Conservation (phyloP, 2,329 filamentous ascomycete species). For the Grosmannia huntii region DNA sequence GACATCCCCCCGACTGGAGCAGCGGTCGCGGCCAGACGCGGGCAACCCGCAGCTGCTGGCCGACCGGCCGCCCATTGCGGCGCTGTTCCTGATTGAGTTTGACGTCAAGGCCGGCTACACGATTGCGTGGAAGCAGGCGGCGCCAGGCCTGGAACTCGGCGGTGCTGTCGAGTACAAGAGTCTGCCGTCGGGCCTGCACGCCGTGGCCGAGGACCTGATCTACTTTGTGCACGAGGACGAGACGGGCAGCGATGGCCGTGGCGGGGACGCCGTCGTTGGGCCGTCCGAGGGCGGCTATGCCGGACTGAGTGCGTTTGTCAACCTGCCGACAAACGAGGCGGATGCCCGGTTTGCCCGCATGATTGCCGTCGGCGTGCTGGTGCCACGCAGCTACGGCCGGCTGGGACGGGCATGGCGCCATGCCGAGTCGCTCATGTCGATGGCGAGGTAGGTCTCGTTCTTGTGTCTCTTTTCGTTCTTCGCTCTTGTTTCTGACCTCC, state of each 20-base stretch:
- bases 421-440: constrained; percentile 58
- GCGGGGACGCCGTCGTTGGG: constrained; percentile 42
- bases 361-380: constrained; percentile 80
- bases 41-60: constrained; percentile 13
- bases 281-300: constrained; percentile 46
- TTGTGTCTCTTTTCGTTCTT: no score
- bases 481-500: neutral
- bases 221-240: constrained; percentile 75
- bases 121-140: constrained; percentile 72
- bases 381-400: constrained; percentile 73
- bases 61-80: constrained; percentile 52
- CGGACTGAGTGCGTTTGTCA: constrained; percentile 84
- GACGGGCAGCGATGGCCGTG: constrained; percentile 10
- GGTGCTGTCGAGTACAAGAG: constrained; percentile 93
- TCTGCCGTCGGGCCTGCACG: constrained; percentile 83
- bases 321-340: constrained; percentile 63
- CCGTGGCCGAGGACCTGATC: constrained; percentile 74
- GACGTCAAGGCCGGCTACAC: constrained; percentile 88
- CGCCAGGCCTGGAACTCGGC: constrained; percentile 60
- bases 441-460: constrained; percentile 46
- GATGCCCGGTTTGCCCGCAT: constrained; percentile 79
- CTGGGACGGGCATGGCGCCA: constrained; percentile 85
- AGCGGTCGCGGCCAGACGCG: neutral
- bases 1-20: neutral
- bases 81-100: constrained; percentile 81